Evolutionary conservation across 352 stramenopile genomes (phyloP), one percentile per base, ranked within the genome.

Genomic region (Phytopythium ostracodes): DNA sequence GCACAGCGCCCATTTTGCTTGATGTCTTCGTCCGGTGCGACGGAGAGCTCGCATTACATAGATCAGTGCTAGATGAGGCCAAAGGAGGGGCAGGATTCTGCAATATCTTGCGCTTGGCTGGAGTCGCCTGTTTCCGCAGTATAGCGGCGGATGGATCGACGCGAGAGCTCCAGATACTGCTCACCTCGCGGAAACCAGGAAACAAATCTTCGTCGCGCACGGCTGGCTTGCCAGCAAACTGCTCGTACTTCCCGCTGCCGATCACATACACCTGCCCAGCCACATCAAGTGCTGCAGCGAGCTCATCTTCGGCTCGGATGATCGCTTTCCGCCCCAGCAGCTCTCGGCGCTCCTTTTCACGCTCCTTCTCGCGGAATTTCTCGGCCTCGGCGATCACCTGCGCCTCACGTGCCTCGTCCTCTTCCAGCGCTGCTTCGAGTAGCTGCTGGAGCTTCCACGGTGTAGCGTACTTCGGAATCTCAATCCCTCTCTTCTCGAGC

Each of bases 251-350:
- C 14, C 93, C 93, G 2, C 74, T 77, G 0, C 94, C 94, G 50
- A 98, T 89, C 15, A 98, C 73, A 63, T 98, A 98, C 15, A 98
- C 90, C 65, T 97, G 90, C 0, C 95, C 94, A 1, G 91, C 93
- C 10, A 89, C 85, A 62, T 98, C 94, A 20, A 98, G 67, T 12
- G 91, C 91, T 6, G 77, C 80, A 0, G 76, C 77, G 6, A 98
- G 75, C 29, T 98, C 91, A 36, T 93, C 76, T 52, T 96, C 76
- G 12, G 84, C 83, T 2, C 92, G 77, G 29, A 93, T 59, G 15
- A 83, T 60, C 5, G 89, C 91, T 35, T 79, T 77, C 20, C 58
- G 51, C 3, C 69, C 75, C n/a, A 88, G 62, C 47, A 71, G 36
- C 47, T 81, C 65, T 27, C 76, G 69, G 0, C 69, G 68, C 38